Evolutionary conservation across 768 basidiomycete species (phyloP).

Genomic region (Pleurotus djamor): DNA sequence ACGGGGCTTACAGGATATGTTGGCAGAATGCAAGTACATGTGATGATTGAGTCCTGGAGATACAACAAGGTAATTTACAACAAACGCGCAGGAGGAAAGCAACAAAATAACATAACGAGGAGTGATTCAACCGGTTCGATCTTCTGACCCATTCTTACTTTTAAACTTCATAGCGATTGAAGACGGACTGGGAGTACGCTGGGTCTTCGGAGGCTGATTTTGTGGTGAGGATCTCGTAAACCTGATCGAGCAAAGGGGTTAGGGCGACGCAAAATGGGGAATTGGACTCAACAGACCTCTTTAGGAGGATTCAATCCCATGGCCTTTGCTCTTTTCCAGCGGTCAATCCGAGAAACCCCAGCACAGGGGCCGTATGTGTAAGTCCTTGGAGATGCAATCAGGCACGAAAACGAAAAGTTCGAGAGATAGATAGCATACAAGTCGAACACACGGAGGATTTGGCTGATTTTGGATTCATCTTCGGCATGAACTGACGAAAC

Average conservation of each 20-base stretch:
- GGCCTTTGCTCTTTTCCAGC: slow-evolving; percentile 83
- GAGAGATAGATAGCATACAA: slow-evolving; percentile 38
- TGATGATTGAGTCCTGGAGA: too few relatives aligned
- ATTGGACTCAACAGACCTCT: slow-evolving; percentile 50
- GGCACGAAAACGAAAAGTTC: neutral
- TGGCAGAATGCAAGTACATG: too few relatives aligned
- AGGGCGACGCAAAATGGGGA: neutral
- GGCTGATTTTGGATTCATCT: slow-evolving; percentile 58
- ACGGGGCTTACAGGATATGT: too few relatives aligned
- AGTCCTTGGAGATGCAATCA: slow-evolving; percentile 36
- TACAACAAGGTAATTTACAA: too few relatives aligned
- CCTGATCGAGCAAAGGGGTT: slow-evolving; percentile 35
- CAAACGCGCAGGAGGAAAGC: too few relatives aligned
- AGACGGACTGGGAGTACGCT: slow-evolving; percentile 61
- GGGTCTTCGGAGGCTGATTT: slow-evolving; percentile 54
- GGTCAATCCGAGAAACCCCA: slow-evolving; percentile 76
- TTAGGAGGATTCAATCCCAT: slow-evolving; percentile 78
- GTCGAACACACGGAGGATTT: slow-evolving; percentile 81
- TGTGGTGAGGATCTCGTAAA: slow-evolving; percentile 75
- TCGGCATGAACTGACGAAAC: slow-evolving; percentile 57
- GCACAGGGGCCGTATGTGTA: slow-evolving; percentile 82
- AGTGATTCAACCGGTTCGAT: too few relatives aligned
- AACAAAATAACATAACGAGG: too few relatives aligned
- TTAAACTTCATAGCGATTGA: slow-evolving; percentile 38
- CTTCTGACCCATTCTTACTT: neutral